Evolutionary conservation across 805 yeast species (phyloP).

Genomic region (Hanseniaspora nectarophila): DNA sequence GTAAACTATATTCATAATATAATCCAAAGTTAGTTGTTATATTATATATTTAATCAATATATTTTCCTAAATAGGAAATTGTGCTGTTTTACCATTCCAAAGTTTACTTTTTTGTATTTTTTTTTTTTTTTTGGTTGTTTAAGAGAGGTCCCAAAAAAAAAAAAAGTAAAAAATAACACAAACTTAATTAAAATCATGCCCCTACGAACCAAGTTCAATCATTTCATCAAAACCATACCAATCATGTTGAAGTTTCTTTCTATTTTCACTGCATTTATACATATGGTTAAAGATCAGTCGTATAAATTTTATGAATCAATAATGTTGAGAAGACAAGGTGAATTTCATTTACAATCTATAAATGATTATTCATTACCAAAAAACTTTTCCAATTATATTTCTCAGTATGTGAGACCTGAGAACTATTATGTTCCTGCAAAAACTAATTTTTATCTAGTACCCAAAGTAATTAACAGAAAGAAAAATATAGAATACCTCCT

Average conservation of each 20-base stretch:
- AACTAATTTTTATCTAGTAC: background rate
- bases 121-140: no score
- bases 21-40: constrained; percentile 1
- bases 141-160: no score
- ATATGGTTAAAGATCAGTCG: background rate
- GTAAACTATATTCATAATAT: constrained; percentile 24
- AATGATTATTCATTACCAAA: background rate
- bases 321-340: background rate
- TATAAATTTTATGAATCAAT: background rate
- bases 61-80: background rate
- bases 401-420: background rate
- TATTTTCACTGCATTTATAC: background rate
- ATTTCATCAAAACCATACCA: no score
- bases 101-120: no score
- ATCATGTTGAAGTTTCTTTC: background rate
- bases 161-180: background rate
- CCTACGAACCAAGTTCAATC: no score
- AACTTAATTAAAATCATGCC: no score
- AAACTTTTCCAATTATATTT: background rate
- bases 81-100: no score
- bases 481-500: background rate
- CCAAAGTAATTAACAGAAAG: background rate
- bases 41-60: background rate
- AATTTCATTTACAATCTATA: background rate
- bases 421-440: background rate